Conservation (phyloP, 2,329 filamentous ascomycete species). For the Colletotrichum chrysophilum region DNA sequence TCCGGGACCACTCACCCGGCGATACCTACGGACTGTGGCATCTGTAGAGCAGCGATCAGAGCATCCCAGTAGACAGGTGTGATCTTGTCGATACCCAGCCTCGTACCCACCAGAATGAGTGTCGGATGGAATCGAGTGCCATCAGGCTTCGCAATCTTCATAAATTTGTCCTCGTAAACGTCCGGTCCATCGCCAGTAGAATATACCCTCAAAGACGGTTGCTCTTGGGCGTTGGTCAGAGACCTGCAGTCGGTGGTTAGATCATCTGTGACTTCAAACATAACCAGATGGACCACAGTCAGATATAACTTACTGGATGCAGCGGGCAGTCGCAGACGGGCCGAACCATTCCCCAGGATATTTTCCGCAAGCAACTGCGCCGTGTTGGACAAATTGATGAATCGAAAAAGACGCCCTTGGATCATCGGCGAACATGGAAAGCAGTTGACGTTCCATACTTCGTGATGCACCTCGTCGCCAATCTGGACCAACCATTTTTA, state of each 20-base stretch:
- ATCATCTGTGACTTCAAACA: not conserved
- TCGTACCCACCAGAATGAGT: constrained; percentile 84
- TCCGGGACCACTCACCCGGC: constrained; percentile 70
- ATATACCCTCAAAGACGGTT: constrained; percentile 74
- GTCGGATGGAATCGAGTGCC: constrained; percentile 78
- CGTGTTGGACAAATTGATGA: constrained; percentile 90
- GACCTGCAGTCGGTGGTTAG: constrained; percentile 57
- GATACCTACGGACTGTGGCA: constrained; percentile 93
- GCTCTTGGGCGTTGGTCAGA: constrained; percentile 70
- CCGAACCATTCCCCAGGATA: constrained; percentile 99
- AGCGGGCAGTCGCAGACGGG: constrained; percentile 92
- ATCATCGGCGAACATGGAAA: constrained; percentile 88
- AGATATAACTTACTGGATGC: constrained; percentile 75
- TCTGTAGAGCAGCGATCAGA: constrained; percentile 82
- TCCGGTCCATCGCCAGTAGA: constrained; percentile 89
- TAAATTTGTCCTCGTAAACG: constrained; percentile 89
- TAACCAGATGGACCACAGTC: not conserved
- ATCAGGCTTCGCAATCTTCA: constrained; percentile 74
- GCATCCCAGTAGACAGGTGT: constrained; percentile 95
- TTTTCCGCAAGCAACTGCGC: constrained; percentile 86
- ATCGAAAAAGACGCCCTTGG: constrained; percentile 89
- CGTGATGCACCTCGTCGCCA: constrained; percentile 72
- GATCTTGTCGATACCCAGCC: constrained; percentile 91
- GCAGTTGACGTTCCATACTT: constrained; percentile 70
- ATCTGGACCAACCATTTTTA: constrained; percentile 45